Conservation (phyloP, 345 rosid genomes). For the Stellera chamaejasme region DNA sequence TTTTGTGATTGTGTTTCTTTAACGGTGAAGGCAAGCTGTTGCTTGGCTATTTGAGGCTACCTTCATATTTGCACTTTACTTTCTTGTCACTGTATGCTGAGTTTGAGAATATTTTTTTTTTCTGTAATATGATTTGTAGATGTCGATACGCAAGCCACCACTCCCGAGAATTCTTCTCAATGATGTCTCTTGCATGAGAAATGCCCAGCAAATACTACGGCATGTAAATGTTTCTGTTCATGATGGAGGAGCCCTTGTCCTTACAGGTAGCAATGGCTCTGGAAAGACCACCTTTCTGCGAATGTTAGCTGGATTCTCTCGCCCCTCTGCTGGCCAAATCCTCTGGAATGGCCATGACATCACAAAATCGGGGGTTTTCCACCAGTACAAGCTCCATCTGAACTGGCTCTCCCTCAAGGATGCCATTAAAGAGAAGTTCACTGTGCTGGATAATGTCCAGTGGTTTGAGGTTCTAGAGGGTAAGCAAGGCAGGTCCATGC, state of each 20-base stretch:
- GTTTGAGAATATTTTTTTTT: too few relatives aligned
- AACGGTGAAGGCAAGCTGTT: too few relatives aligned
- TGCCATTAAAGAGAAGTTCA: slow-evolving; percentile 59
- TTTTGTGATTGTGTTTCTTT: too few relatives aligned
- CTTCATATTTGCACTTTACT: too few relatives aligned
- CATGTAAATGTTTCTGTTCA: slow-evolving; percentile 68
- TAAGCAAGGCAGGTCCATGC: slow-evolving; percentile 64
- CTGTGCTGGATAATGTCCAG: slow-evolving; percentile 67
- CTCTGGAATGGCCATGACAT: slow-evolving; percentile 91
- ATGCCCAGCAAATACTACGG: slow-evolving; percentile 69
- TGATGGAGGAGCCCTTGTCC: slow-evolving; percentile 80
- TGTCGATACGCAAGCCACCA: slow-evolving; percentile 57
- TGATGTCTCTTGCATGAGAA: slow-evolving; percentile 95
- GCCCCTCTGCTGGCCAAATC: slow-evolving; percentile 79
- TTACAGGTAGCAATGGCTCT: slow-evolving; percentile 74
- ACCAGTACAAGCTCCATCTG: slow-evolving; percentile 87
- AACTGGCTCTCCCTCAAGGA: slow-evolving; percentile 89
- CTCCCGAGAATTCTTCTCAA: slow-evolving; percentile 68
- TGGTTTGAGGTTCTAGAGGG: slow-evolving; percentile 86
- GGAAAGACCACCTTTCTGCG: slow-evolving; percentile 77
- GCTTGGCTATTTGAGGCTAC: too few relatives aligned
- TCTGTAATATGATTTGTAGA: slow-evolving; percentile 4
- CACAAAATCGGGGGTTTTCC: slow-evolving; percentile 65
- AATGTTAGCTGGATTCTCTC: slow-evolving; percentile 82
- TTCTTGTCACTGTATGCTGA: too few relatives aligned